Evolutionary conservation across 2,329 filamentous ascomycete genomes (phyloP).

Genomic region (Macrophomina pseudophaseolina): DNA sequence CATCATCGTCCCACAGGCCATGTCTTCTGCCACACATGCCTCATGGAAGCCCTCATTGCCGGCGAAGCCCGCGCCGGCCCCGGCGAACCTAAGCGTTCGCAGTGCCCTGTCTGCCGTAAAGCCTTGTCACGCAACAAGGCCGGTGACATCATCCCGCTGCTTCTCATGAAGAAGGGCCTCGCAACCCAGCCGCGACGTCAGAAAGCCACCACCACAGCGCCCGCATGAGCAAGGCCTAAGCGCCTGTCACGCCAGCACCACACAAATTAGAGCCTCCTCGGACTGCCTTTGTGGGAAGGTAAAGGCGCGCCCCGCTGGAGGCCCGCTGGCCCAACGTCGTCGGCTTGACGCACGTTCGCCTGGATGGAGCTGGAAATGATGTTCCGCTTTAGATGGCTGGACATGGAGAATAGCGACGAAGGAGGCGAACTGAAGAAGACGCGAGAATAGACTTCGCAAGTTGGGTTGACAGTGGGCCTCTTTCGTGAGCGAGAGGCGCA

Average conservation of each 20-base stretch:
- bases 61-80: conserved; percentile 57
- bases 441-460: neutral
- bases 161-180: conserved; percentile 13
- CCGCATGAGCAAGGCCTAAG: neutral
- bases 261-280: neutral
- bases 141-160: conserved; percentile 44
- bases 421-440: neutral
- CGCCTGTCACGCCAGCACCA: neutral
- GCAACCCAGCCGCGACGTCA: conserved; percentile 21
- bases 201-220: neutral
- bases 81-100: conserved; percentile 48
- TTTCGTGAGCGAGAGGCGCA: neutral
- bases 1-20: conserved; percentile 52
- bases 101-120: conserved; percentile 57
- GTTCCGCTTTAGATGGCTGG: neutral
- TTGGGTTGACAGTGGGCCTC: too few species aligned
- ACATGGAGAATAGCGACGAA: neutral
- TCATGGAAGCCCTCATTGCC: conserved; percentile 64
- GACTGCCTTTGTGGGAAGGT: neutral
- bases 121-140: conserved; percentile 46
- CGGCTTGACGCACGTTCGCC: neutral
- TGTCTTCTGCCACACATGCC: conserved; percentile 68
- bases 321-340: neutral
- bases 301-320: neutral
- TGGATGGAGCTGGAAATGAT: neutral